Evolutionary conservation across 805 yeast genomes (phyloP).

Genomic region (Lachancea nothofagi): DNA sequence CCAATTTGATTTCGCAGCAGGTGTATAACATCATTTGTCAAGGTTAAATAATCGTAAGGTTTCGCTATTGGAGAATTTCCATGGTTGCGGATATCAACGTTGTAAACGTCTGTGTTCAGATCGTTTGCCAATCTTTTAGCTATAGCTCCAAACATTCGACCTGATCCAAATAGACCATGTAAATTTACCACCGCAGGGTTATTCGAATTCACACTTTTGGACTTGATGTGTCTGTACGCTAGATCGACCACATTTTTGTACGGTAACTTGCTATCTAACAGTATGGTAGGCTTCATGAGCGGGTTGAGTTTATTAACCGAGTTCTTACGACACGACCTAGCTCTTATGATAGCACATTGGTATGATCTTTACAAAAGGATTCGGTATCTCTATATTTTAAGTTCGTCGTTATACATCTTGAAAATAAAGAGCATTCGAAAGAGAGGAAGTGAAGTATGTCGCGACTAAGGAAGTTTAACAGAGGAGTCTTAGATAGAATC

Average conservation of each 20-base stretch:
- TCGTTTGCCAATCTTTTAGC: conserved; percentile 34
- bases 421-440: too few species aligned
- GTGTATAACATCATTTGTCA: conserved; percentile 40
- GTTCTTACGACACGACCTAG: too few species aligned
- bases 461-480: conserved; percentile 21
- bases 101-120: conserved; percentile 35
- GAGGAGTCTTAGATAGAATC: conserved; percentile 11
- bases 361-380: too few species aligned
- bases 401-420: too few species aligned
- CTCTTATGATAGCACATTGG: too few species aligned
- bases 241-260: conserved; percentile 21
- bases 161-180: conserved; percentile 53
- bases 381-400: too few species aligned
- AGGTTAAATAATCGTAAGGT: conserved; percentile 41
- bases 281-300: background rate
- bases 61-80: conserved; percentile 42
- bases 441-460: too few species aligned
- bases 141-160: conserved; percentile 38
- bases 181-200: conserved; percentile 40
- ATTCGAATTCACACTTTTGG: background rate
- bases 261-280: conserved; percentile 12
- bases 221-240: conserved; percentile 14
- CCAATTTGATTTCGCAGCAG: conserved; percentile 31
- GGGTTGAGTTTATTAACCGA: background rate
- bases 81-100: conserved; percentile 52